phyloP scores from a whole-genome alignment of 2,329 filamentous ascomycete genomes.

The Cytospora piceicola region DNA sequence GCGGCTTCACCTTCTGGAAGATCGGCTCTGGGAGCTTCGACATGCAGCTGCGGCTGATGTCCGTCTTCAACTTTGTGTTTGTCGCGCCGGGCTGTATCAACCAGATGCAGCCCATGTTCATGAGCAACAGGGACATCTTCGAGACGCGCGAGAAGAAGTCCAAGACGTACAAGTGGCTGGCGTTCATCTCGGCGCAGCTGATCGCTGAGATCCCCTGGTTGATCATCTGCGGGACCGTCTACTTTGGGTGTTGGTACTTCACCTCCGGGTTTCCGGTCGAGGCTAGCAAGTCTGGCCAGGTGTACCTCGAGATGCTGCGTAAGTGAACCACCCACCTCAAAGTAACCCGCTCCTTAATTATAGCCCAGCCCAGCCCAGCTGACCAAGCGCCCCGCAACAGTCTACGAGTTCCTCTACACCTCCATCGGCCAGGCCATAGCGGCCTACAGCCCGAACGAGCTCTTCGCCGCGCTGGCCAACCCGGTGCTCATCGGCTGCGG shows the following conservation, averaged over 20 bases:
- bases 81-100: constrained; percentile 62
- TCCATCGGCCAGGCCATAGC: constrained; percentile 66
- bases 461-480: constrained; percentile 62
- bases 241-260: constrained; percentile 62
- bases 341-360: no score
- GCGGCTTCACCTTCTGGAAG: constrained; percentile 66
- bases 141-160: constrained; percentile 63
- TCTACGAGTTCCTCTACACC: constrained; percentile 64
- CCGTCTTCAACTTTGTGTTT: constrained; percentile 67
- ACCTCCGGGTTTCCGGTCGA: constrained; percentile 54
- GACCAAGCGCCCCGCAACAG: constrained; percentile 8
- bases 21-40: constrained; percentile 55
- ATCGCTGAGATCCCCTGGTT: constrained; percentile 53
- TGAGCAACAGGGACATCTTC: constrained; percentile 60
- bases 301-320: constrained; percentile 53
- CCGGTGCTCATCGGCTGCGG: constrained; percentile 56
- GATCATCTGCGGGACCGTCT: constrained; percentile 48
- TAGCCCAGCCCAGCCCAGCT: not conserved
- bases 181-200: constrained; percentile 59
- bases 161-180: constrained; percentile 64
- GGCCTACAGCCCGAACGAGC: constrained; percentile 63
- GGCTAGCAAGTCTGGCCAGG: constrained; percentile 44
- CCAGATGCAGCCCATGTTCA: constrained; percentile 63
- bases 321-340: not conserved
- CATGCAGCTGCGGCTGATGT: constrained; percentile 61